Conservation (phyloP, 2,329 filamentous ascomycete genomes). For the Stenocarpella maydis region DNA sequence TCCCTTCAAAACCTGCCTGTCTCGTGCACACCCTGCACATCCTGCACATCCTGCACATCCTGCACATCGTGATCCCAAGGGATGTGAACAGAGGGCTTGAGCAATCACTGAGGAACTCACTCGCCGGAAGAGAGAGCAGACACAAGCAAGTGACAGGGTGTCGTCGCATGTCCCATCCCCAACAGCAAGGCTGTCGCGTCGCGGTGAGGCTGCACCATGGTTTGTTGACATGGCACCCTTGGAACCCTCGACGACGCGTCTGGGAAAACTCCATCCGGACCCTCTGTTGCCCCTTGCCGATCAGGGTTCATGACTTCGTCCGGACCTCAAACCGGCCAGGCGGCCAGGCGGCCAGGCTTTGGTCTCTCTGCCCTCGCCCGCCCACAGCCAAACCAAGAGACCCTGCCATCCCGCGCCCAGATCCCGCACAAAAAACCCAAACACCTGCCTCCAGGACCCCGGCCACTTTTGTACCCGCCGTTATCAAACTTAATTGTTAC, state of each 20-base stretch:
- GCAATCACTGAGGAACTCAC: neutral
- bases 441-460: neutral
- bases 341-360: neutral
- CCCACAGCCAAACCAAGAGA: constrained; percentile 1
- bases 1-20: neutral
- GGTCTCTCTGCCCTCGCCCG: neutral
- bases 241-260: neutral
- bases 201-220: neutral
- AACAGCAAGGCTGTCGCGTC: neutral
- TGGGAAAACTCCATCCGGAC: neutral
- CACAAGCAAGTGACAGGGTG: constrained; percentile 14
- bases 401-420: neutral
- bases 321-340: neutral
- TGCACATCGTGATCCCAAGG: constrained; percentile 18
- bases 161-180: neutral
- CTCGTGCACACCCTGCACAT: constrained; percentile 13
- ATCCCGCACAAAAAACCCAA: neutral
- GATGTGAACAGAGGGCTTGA: neutral
- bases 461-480: constrained; percentile 1
- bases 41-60: constrained; percentile 4
- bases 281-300: neutral
- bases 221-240: constrained; percentile 12
- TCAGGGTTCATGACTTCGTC: constrained; percentile 20
- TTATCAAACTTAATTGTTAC: constrained; percentile 26
- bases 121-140: neutral